Conservation (phyloP, 2,329 filamentous ascomycete species). For the Uncinocarpus reesii region DNA sequence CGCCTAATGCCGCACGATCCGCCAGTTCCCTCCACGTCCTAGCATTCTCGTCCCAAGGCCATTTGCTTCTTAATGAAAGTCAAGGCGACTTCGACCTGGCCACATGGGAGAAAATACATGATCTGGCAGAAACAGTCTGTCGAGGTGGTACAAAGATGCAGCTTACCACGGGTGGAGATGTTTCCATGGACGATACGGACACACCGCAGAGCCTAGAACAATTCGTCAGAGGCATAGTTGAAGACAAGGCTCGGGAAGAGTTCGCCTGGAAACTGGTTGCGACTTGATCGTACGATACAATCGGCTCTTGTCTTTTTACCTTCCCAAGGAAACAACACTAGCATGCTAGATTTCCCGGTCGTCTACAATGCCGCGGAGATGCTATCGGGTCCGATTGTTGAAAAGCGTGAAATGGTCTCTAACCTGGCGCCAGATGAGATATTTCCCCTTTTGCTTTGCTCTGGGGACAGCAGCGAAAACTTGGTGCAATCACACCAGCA, state of each 20-base stretch:
- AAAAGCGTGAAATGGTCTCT: not conserved
- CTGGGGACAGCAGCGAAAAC: too few species aligned
- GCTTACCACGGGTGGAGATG: conserved; percentile 17
- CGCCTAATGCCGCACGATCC: conserved; percentile 49
- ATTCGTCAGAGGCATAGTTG: conserved; percentile 53
- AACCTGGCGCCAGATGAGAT: not conserved
- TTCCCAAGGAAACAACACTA: not conserved
- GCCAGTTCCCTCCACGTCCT: conserved; percentile 71
- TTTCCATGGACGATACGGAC: conserved; percentile 30
- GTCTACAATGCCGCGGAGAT: not conserved
- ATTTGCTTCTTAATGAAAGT: conserved; percentile 69
- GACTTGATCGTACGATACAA: conserved; percentile 5
- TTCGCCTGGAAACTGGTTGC: conserved; percentile 32
- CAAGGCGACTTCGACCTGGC: conserved; percentile 65
- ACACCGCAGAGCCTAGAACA: conserved; percentile 42
- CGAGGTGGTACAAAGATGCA: conserved; percentile 33
- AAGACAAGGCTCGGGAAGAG: conserved; percentile 42
- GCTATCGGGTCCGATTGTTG: not conserved
- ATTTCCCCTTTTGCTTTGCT: too few species aligned
- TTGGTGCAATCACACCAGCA: too few species aligned
- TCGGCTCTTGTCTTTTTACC: not conserved
- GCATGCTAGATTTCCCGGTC: too few species aligned
- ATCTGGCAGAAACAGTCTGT: conserved; percentile 57
- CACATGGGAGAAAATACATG: conserved; percentile 63
- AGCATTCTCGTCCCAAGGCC: conserved; percentile 63